Conservation (phyloP, 352 stramenopile genomes). For the Hyaloperonospora brassicae region DNA sequence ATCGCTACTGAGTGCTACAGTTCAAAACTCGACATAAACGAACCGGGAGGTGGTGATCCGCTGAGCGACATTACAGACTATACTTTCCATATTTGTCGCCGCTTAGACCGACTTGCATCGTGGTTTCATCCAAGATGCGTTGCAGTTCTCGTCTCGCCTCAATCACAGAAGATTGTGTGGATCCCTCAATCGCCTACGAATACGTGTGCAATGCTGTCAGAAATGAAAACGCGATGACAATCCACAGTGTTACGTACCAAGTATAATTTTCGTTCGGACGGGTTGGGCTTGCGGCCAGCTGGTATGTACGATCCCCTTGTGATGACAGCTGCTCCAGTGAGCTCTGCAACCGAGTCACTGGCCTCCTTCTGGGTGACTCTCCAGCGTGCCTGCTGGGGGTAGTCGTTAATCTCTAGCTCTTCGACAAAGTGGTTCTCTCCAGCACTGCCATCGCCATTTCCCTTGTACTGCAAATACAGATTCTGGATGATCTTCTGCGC, state of each 20-base stretch:
- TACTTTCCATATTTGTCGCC: constrained; percentile 87
- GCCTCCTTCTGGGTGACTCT: constrained; percentile 85
- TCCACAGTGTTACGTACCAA: constrained; percentile 45
- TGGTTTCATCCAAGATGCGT: constrained; percentile 85
- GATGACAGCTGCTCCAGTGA: constrained; percentile 85
- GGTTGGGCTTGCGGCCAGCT: constrained; percentile 74
- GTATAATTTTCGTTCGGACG: constrained; percentile 83
- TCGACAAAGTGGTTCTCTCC: constrained; percentile 74
- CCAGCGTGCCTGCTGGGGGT: constrained; percentile 86
- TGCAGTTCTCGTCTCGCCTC: constrained; percentile 76
- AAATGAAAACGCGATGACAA: constrained; percentile 4
- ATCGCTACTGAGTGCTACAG: neutral
- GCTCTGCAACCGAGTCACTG: constrained; percentile 78
- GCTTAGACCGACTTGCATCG: constrained; percentile 77
- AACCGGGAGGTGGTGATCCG: constrained; percentile 10
- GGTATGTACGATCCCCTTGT: constrained; percentile 84
- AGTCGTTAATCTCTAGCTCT: constrained; percentile 93
- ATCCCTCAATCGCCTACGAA: constrained; percentile 70
- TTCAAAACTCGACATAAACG: constrained; percentile 14
- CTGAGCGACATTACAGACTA: constrained; percentile 56
- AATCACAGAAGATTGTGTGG: constrained; percentile 59
- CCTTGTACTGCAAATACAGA: constrained; percentile 70
- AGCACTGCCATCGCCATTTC: constrained; percentile 31
- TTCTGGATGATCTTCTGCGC: constrained; percentile 83
- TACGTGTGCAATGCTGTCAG: constrained; percentile 1